Evolutionary conservation across 1,139 yeast genomes (phyloP).

Genomic region (Citeromyces hawaiiensis): DNA sequence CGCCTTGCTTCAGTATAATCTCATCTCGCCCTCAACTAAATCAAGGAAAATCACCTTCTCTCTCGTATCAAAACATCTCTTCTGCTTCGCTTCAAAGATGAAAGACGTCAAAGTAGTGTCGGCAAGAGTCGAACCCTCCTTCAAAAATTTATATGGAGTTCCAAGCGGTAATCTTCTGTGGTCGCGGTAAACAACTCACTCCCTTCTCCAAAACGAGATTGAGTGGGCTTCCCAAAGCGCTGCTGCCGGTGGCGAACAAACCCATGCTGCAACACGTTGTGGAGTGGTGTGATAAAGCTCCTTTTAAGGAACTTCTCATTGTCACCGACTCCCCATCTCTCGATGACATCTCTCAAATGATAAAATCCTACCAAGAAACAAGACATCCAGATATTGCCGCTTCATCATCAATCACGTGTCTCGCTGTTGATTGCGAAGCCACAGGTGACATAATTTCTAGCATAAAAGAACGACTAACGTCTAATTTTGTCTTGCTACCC

Average conservation of each 20-base stretch:
- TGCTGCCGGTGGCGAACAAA: slow-evolving; percentile 78
- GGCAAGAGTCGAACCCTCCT: no score
- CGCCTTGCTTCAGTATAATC: no score
- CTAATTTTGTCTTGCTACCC: slow-evolving; percentile 67
- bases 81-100: no score
- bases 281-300: slow-evolving; percentile 88
- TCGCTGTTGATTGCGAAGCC: slow-evolving; percentile 30
- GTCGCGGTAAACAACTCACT: slow-evolving; percentile 57
- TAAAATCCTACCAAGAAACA: slow-evolving; percentile 15
- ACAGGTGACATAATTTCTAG: slow-evolving; percentile 57
- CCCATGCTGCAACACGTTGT: slow-evolving; percentile 86
- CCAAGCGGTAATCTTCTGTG: slow-evolving; percentile 84
- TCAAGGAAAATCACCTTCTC: no score
- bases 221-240: slow-evolving; percentile 66
- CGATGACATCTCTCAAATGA: slow-evolving; percentile 14
- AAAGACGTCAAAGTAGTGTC: no score
- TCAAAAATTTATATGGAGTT: slow-evolving; percentile 57
- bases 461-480: slow-evolving; percentile 25
- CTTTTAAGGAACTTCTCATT: slow-evolving; percentile 48
- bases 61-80: no score
- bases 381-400: slow-evolving; percentile 17
- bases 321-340: slow-evolving; percentile 21
- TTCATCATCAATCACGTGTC: slow-evolving; percentile 28
- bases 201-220: slow-evolving; percentile 55
- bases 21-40: no score